Conservation (phyloP, 225 moss, liverwort and hornwort genomes). For the Ulota crispa region DNA sequence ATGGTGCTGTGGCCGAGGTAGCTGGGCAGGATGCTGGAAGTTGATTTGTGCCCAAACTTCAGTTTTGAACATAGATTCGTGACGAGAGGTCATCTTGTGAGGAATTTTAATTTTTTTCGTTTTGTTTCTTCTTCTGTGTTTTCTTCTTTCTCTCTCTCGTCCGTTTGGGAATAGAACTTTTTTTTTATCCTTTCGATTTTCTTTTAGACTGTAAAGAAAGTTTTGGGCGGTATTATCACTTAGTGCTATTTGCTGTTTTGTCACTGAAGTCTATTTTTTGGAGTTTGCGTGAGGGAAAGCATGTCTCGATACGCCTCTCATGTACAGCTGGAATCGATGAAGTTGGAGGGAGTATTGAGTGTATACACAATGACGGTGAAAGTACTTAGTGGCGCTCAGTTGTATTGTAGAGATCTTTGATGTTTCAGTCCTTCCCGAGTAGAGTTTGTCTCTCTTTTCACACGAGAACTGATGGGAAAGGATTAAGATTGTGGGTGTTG, state of each 20-base stretch:
- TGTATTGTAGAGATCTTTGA: constrained; percentile 36
- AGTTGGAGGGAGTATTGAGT: constrained; percentile 11
- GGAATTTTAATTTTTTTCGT: constrained; percentile 16
- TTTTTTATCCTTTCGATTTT: constrained; percentile 18
- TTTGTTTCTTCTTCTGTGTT: not conserved
- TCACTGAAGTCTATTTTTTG: constrained; percentile 15
- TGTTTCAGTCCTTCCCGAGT: constrained; percentile 27
- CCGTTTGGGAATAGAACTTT: constrained; percentile 16
- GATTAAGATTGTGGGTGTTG: constrained; percentile 15
- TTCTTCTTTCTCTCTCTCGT: not conserved
- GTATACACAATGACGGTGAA: constrained; percentile 18
- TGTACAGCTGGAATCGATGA: constrained; percentile 31
- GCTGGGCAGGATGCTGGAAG: constrained; percentile 26
- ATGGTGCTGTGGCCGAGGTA: constrained; percentile 16
- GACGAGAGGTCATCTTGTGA: constrained; percentile 28
- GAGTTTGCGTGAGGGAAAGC: constrained; percentile 21
- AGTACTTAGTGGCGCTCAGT: constrained; percentile 33
- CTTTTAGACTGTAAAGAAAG: constrained; percentile 27
- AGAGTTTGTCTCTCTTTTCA: constrained; percentile 21
- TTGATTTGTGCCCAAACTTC: constrained; percentile 22
- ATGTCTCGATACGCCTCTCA: constrained; percentile 21
- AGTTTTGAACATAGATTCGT: constrained; percentile 40
- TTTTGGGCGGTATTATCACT: constrained; percentile 30
- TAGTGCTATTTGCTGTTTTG: constrained; percentile 27
- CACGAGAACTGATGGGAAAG: constrained; percentile 24